phyloP scores from a whole-genome alignment of 2,329 filamentous ascomycete species.

The Paraconiothyrium brasiliense region DNA sequence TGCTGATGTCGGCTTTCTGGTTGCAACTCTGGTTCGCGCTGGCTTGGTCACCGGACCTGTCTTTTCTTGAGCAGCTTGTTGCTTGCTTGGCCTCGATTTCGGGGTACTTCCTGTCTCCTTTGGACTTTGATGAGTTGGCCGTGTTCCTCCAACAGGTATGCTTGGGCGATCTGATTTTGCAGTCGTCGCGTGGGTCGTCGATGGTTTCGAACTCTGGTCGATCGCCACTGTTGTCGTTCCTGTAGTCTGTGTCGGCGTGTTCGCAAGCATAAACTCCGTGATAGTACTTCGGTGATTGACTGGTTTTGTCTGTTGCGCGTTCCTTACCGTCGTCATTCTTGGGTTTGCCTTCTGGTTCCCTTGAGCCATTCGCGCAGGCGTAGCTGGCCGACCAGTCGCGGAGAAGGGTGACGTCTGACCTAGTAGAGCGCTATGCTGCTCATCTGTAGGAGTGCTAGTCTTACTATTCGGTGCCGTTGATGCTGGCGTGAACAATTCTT shows the following conservation, averaged over 20 bases:
- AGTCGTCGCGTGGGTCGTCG: not conserved
- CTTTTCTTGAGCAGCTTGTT: not conserved
- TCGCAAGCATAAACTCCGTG: not conserved
- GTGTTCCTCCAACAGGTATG: not conserved
- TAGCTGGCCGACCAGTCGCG: not conserved
- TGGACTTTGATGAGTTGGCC: not conserved
- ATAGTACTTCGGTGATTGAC: not conserved
- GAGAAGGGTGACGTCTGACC: not conserved
- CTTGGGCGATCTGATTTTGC: not conserved
- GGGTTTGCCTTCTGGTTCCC: not conserved
- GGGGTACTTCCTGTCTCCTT: no score
- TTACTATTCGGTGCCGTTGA: not conserved
- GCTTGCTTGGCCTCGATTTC: not conserved
- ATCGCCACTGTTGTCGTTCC: not conserved
- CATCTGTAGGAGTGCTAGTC: no score
- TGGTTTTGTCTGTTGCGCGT: not conserved
- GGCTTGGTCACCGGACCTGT: not conserved
- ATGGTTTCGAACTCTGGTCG: no score
- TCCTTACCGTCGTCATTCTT: not conserved
- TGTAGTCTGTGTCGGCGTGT: not conserved
- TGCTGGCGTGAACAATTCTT: not conserved
- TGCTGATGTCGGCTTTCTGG: not conserved
- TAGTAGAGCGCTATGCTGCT: not conserved
- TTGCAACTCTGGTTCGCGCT: not conserved
- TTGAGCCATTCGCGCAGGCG: no score